Percentiles rank a stretch among this genome's conserved stretches.
These are phyloP conservation scores for Vachellia pachyceras DNA, from an alignment of 306 rosid genomes.

Conservation along the genomic window DNA sequence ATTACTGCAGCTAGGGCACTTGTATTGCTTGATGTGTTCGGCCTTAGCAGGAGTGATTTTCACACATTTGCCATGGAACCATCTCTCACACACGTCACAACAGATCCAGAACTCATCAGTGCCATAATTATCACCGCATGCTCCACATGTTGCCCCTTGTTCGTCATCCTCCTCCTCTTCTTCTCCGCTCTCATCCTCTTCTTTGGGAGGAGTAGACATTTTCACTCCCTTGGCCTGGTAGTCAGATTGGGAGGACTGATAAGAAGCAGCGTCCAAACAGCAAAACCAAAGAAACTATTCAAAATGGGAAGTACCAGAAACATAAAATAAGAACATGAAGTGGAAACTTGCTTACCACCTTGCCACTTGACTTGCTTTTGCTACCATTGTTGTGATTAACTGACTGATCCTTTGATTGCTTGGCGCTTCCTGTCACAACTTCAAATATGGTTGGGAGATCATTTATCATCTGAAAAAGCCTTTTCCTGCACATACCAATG, in stretches of 20 bases:
- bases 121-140: constrained; percentile 87
- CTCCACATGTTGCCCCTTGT: constrained; percentile 94
- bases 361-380: constrained; percentile 83
- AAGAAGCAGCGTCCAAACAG: constrained; percentile 42
- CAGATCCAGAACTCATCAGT: constrained; percentile 93
- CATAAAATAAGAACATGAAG: constrained; percentile 15
- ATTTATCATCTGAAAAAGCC: constrained; percentile 97
- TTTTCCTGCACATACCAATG: constrained; percentile 58
- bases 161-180: constrained; percentile 92
- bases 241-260: constrained; percentile 82
- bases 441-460: constrained; percentile 96
- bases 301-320: constrained; percentile 29
- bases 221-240: constrained; percentile 81
- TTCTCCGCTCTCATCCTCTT: constrained; percentile 94
- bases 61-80: constrained; percentile 96
- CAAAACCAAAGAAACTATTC: constrained; percentile 38
- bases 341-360: constrained; percentile 51
- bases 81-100: constrained; percentile 86
- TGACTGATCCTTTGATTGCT: constrained; percentile 69
- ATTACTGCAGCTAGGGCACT: constrained; percentile 92
- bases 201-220: constrained; percentile 88
- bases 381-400: constrained; percentile 76
- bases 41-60: constrained; percentile 94
- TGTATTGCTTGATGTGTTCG: constrained; percentile 94
- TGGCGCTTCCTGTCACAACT: constrained; percentile 79